These are phyloP conservation scores for Clavispora fructus DNA, from an alignment of 805 yeast species.

Conservation along the genomic window DNA sequence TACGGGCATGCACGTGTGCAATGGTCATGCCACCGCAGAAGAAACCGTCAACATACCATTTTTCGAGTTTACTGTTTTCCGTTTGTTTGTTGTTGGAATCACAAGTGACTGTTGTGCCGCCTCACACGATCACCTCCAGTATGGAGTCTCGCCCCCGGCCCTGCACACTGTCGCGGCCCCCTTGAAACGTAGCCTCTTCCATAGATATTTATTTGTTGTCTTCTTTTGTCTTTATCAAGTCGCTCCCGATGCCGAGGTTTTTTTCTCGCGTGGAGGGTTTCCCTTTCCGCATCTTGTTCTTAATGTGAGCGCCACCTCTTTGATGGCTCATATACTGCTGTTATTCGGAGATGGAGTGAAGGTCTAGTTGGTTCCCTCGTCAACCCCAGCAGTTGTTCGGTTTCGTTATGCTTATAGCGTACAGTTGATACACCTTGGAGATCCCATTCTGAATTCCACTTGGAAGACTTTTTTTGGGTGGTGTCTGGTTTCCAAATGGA, in stretches of 20 bases:
- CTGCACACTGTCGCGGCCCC: not conserved
- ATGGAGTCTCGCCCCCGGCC: not conserved
- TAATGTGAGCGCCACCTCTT: too few species aligned
- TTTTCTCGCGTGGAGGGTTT: not conserved
- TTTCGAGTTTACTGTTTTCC: not conserved
- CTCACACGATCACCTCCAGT: not conserved
- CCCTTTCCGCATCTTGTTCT: not conserved
- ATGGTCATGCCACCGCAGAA: not conserved
- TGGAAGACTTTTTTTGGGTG: too few species aligned
- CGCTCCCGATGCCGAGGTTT: not conserved
- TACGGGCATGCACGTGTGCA: not conserved
- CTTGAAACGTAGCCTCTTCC: not conserved
- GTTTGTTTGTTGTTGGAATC: not conserved
- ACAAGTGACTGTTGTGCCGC: not conserved
- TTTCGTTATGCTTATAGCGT: too few species aligned
- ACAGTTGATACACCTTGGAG: too few species aligned
- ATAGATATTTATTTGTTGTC: not conserved
- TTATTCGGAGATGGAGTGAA: too few species aligned
- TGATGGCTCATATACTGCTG: too few species aligned
- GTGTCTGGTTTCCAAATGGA: too few species aligned
- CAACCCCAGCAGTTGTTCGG: too few species aligned
- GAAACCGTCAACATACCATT: not conserved
- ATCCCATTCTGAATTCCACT: too few species aligned
- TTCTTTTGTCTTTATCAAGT: not conserved
- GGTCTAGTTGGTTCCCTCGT: too few species aligned